Evolutionary conservation across 2,329 filamentous ascomycete genomes (phyloP), one percentile per base, ranked within the genome.

Genomic region (Metarhizium guizhouense): DNA sequence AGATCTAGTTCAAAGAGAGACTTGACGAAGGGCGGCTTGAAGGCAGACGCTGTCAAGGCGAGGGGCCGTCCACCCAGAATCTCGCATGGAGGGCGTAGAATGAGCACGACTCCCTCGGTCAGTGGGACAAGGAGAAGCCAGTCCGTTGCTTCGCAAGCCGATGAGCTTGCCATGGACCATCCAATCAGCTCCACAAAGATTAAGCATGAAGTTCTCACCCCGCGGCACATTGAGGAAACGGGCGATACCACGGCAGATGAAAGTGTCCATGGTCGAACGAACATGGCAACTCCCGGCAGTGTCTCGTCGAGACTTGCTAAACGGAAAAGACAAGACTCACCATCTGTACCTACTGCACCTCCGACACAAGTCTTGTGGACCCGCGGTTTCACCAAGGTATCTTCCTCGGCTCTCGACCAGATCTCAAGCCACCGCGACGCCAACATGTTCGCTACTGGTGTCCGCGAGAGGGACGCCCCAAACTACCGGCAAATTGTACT

Each of bases 381-480:
- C 14, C 84, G 88, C 51, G 86, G 86, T 51, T 86, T 93, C 64
- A 82, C 86, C 40, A 84, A 86, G 61, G 88, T 90, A 14, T 86
- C 85, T 36, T 81, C 81, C 4, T 85, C 86, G 4, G 84, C 88
- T 13, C 77, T 92, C 60, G 88, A 91, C 65, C 85, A 90, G 63
- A 88, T 92, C 57, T 82, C 84, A 29, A 87, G 84, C 54, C 88
- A 92, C 67, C 86, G 87, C 38, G 83, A 88, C 62, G 88, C 87
- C 49, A 90, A 88, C 61, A 89, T 90, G 70, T 93, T 93, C 65
- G 85, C 86, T 32, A 85, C 85, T 54, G 85, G 86, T 2, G 79
- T 93, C 51, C 86, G 87, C 11, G 86, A 90, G 60, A 81, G 81
- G 42, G 85, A 90, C 63, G 88, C 88, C 0, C 88, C 88, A 0